These are phyloP conservation scores for Aspergillus tubingensis DNA, from an alignment of 2,329 filamentous ascomycete genomes.

Conservation along the genomic window DNA sequence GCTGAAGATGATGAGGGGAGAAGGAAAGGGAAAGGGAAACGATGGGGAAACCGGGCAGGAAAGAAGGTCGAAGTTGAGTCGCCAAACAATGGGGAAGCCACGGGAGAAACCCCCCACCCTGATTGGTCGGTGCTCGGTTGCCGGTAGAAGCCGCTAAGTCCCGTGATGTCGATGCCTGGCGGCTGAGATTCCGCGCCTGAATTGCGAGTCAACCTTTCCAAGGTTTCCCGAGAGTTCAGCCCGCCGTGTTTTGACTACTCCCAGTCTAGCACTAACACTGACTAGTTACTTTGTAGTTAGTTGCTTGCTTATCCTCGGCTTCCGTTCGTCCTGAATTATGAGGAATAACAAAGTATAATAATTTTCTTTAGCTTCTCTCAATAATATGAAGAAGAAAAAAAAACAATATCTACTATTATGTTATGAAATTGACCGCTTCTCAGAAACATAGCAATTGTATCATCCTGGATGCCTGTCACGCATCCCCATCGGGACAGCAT, in stretches of 20 bases:
- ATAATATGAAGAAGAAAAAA: not conserved
- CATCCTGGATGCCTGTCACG: not conserved
- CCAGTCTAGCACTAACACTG: no score
- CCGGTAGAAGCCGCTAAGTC: slow-evolving; percentile 43
- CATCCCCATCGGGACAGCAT: not conserved
- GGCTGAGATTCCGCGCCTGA: slow-evolving; percentile 14
- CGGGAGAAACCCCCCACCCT: slow-evolving; percentile 32
- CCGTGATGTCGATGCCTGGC: slow-evolving; percentile 26
- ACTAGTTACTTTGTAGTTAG: not conserved
- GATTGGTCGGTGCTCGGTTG: slow-evolving; percentile 35
- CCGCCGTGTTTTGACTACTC: not conserved
- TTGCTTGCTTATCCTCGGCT: not conserved
- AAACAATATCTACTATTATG: not conserved
- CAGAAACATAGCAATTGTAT: not conserved
- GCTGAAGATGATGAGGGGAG: slow-evolving; percentile 24
- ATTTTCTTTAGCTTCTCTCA: not conserved
- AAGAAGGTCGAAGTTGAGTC: slow-evolving; percentile 26
- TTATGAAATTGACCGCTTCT: not conserved
- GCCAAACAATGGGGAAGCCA: slow-evolving; percentile 35
- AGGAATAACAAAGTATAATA: no score
- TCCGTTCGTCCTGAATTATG: not conserved
- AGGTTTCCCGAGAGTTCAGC: not conserved
- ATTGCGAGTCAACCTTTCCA: not conserved
- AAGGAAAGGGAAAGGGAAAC: slow-evolving; percentile 32
- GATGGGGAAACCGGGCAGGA: slow-evolving; percentile 31